Evolutionary conservation across 139 green algal species (phyloP), one percentile per base, ranked within the genome.

Genomic region (Trebouxia sp.): DNA sequence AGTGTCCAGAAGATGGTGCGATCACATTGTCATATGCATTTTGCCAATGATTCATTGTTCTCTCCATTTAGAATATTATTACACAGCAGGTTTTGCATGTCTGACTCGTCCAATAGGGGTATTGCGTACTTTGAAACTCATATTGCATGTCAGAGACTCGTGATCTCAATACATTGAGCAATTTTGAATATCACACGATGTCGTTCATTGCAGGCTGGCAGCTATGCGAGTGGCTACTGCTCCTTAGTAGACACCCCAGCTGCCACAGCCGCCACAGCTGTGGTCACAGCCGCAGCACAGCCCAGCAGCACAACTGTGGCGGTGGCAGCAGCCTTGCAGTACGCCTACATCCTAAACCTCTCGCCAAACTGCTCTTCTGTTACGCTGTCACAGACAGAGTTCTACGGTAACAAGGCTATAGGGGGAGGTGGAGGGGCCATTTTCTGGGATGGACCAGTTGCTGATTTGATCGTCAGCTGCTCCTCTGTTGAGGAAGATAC

Each of bases 361-460:
- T 10, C 26, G 12, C 41, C 69, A 7, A 51, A 77, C 41, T 77
- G 69, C 41, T 77, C 69, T 41, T 39, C 41, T 10, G 55, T 77
- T n/a, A 51, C 26, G 10, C 41, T 56, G 28, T 41, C 41, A 32
- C 69, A 77, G 38, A 77, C 38, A 51, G 69, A 77, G 43, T 77
- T 77, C 11, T 77, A 56, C 28, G 69, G 14, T 12, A 77, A 77
- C 38, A 41, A 56, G 69, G 69, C 69, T 24, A 32, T 77, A 10
- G 69, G 69, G 42, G 69, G 69, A 6, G 69, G 69, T 32, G 69
- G 69, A 6, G 69, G 69, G 43, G 69, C 69, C 42, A 77, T 77
- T 24, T 77, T 77, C 41, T 77, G 69, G 69, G 43, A 77, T 22
- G 69, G 69, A 24, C 69, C 69, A 26, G 69, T 77, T 6, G 41